A percentile compares a stretch with the other conserved stretches of the same genome.
Evolutionary conservation across 192 early-diverging fungal species (phyloP).

Genomic region (Dispira parvispora): DNA sequence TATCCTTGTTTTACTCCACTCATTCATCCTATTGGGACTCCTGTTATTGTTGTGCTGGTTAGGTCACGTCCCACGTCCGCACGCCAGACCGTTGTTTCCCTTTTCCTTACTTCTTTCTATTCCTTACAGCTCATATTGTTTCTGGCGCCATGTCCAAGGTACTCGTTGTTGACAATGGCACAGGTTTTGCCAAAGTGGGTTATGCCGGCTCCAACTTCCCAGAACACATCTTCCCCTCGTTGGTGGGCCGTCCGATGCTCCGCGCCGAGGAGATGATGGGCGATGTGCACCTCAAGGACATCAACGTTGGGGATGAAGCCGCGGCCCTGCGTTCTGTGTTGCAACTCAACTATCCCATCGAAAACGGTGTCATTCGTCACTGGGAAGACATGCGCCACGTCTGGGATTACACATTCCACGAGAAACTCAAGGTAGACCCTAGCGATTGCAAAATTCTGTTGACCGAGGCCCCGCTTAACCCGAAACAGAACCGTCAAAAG

Average conservation of each 20-base stretch:
- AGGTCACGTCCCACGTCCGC: too few species aligned
- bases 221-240: slow-evolving; percentile 83
- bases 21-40: too few species aligned
- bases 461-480: slow-evolving; percentile 96
- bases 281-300: slow-evolving; percentile 60
- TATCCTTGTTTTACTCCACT: too few species aligned
- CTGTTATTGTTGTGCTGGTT: too few species aligned
- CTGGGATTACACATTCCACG: slow-evolving; percentile 96
- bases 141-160: slow-evolving; percentile 29
- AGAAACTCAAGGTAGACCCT: slow-evolving; percentile 81
- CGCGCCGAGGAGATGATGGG: slow-evolving; percentile 73
- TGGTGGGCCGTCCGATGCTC: slow-evolving; percentile 95
- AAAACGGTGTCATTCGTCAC: slow-evolving; percentile 93
- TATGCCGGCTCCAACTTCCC: slow-evolving; percentile 95
- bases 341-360: slow-evolving; percentile 96
- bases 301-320: slow-evolving; percentile 98
- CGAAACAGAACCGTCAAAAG: slow-evolving; percentile 72
- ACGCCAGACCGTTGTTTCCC: neutral
- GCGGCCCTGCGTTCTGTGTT: slow-evolving; percentile 69
- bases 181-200: slow-evolving; percentile 93
- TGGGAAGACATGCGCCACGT: slow-evolving; percentile 97
- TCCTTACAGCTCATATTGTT: neutral
- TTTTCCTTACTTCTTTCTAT: neutral
- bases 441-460: slow-evolving; percentile 82
- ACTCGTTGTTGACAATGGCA: slow-evolving; percentile 73